Conservation (phyloP, 495 filamentous ascomycete genomes). For the Oleoguttula mirabilis region DNA sequence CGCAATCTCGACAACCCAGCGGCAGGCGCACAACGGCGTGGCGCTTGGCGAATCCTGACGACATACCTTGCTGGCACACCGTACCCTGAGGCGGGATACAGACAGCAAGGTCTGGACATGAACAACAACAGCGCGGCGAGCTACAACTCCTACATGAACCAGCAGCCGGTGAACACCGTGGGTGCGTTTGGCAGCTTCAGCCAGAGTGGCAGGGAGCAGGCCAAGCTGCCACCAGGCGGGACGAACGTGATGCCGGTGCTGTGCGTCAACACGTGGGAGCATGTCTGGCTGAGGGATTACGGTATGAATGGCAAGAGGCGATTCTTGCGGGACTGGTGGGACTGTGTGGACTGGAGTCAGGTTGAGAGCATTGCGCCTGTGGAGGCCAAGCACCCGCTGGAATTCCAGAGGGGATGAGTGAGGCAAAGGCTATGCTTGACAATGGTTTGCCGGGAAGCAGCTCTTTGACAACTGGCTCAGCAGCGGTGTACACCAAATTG, state of each 20-base stretch:
- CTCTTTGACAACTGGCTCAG: no score
- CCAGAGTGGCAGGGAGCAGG: constrained; percentile 1
- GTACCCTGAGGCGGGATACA: constrained; percentile 70
- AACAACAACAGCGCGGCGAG: constrained; percentile 44
- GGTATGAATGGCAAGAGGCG: constrained; percentile 65
- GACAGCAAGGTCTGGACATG: constrained; percentile 68
- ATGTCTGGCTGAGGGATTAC: constrained; percentile 79
- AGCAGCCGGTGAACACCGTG: constrained; percentile 25
- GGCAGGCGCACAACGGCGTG: constrained; percentile 30
- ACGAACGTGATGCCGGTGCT: constrained; percentile 61
- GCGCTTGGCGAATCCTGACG: constrained; percentile 57
- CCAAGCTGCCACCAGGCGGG: constrained; percentile 51
- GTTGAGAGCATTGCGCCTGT: constrained; percentile 33
- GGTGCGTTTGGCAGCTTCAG: constrained; percentile 36
- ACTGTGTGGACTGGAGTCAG: constrained; percentile 67
- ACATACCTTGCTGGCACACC: constrained; percentile 90
- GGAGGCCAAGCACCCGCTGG: neutral
- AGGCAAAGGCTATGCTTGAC: no score
- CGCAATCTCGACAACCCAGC: constrained; percentile 11
- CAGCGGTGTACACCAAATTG: no score
- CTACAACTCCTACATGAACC: constrained; percentile 5
- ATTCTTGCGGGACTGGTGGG: constrained; percentile 77
- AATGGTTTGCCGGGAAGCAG: no score
- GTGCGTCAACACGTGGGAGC: constrained; percentile 94
- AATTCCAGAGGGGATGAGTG: constrained; percentile 5